Evolutionary conservation across 139 green algal genomes (phyloP).

Genomic region (Ostreobium quekettii): DNA sequence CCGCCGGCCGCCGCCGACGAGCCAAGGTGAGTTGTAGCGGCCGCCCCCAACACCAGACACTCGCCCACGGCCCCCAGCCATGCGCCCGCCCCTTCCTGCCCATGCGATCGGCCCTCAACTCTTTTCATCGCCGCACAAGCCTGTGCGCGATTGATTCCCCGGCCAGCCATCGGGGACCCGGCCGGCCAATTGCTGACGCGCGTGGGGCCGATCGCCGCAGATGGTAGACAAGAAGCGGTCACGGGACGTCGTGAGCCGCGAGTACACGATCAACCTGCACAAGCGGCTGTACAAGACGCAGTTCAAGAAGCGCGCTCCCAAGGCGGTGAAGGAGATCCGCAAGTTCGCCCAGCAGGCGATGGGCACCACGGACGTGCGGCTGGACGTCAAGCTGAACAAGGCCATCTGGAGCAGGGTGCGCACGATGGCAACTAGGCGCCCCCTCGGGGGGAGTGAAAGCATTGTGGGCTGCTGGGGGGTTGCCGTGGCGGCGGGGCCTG

Average conservation of each 20-base stretch:
- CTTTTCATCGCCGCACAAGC: too few relatives aligned
- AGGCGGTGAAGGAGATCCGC: slow-evolving; percentile 92
- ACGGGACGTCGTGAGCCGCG: slow-evolving; percentile 78
- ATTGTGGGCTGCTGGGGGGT: not conserved
- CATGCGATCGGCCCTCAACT: too few relatives aligned
- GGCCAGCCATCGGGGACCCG: too few relatives aligned
- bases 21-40: too few relatives aligned
- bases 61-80: too few relatives aligned
- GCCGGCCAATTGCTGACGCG: too few relatives aligned
- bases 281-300: slow-evolving; percentile 79
- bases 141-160: too few relatives aligned
- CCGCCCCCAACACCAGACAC: too few relatives aligned
- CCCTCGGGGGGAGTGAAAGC: not conserved
- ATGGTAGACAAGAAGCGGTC: slow-evolving; percentile 39
- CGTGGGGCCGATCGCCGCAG: too few relatives aligned
- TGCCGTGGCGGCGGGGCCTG: too few relatives aligned
- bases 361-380: slow-evolving; percentile 88
- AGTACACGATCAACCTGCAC: slow-evolving; percentile 99
- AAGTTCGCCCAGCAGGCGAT: slow-evolving; percentile 93
- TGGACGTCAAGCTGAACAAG: slow-evolving; percentile 99
- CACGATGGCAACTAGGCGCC: slow-evolving; percentile 17
- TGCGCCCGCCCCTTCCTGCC: too few relatives aligned
- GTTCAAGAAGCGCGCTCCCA: slow-evolving; percentile 95
- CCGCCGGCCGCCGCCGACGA: too few relatives aligned
- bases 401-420: slow-evolving; percentile 78